Evolutionary conservation across 23 red algal species (phyloP), one percentile per base, ranked within the genome.

Genomic region (Gracilaria vermiculophylla): DNA sequence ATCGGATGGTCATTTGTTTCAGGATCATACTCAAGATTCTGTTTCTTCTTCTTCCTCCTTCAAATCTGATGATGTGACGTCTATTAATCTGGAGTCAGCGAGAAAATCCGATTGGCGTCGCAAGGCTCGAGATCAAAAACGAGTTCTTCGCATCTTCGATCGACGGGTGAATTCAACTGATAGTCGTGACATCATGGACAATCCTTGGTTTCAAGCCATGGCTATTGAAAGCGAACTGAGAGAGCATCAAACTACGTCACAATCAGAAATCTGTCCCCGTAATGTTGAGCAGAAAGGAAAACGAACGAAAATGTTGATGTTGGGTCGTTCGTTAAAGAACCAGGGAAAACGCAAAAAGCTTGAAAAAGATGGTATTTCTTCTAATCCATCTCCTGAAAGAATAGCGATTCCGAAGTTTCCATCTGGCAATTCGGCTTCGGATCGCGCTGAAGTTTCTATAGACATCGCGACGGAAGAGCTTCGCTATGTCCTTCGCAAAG

Each of bases 151-250:
- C 25, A 39, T 70, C 33, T 70, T 70, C 24, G 64, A 70, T 70
- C 64, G 64, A 70, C 33, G 37, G 33, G 13, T 41, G 64, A 39
- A 23, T 39, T 70, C 64, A 42, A 43, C 10, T n/a, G 64, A 43
- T 3, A 70, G 0, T 43, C 37, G 37, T 12, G 64, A 43, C 5
- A 70, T 39, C 42, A 43, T 19, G 15, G 64, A 70, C 15, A 70
- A 70, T 43, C 64, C 64, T 43, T 70, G 64, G 64, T 70, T 70
- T 14, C 64, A 70, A 23, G 64, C 64, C 16, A 70, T 43, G 64
- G 35, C 64, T 1, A 41, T 23, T 8, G 55, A 60, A 28, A 60
- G 23, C 23, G 23, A 60, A 6, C 23, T 60, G 5, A 3, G 29
- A 60, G 55, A 60, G 5, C 29, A 31, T 31, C 19, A 20, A 10